Base-by-base conservation (phyloP, 2,329 filamentous ascomycete species). In the Ceratocystiopsis sp. region DNA sequence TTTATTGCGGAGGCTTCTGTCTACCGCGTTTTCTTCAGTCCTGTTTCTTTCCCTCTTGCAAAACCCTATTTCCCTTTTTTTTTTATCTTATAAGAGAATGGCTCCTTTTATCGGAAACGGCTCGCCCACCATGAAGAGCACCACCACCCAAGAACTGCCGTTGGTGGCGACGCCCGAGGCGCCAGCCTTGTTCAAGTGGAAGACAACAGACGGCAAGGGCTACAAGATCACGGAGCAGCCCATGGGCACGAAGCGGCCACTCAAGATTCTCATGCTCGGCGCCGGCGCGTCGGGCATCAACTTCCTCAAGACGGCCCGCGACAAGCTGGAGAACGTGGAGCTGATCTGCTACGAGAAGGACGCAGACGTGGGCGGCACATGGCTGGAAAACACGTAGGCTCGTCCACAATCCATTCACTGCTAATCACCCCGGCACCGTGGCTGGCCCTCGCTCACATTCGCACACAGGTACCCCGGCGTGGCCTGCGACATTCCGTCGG, bases 401-500 rank as follows among this genome's bases (percentile, higher is more conserved):
- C 21, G 4, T 39, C n/a, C n/a, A n/a, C n/a, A n/a, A n/a, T n/a
- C n/a, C n/a, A n/a, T n/a, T n/a, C n/a, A n/a, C n/a, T n/a, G n/a
- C n/a, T n/a, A n/a, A n/a, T n/a, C n/a, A n/a, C n/a, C n/a, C n/a
- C n/a, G n/a, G n/a, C n/a, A n/a, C n/a, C n/a, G n/a, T n/a, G n/a
- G n/a, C n/a, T n/a, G n/a, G n/a, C n/a, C n/a, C n/a, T n/a, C n/a
- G n/a, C n/a, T n/a, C n/a, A n/a, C n/a, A n/a, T n/a, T n/a, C n/a
- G n/a, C 5, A 19, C 14, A 6, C 11, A 18, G 38, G 17, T 43
- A 54, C 35, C 44, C 44, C 4, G 44, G 44, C 2, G 50, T 37
- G 50, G 62, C 61, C 9, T 68, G 64, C 48, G 66, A 72, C 44
- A 61, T 71, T 0, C 67, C 66, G 1, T 35, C 51, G 7, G 68